phyloP scores from a whole-genome alignment of 169 alveolate species.

The Plasmodium knowlesi region DNA sequence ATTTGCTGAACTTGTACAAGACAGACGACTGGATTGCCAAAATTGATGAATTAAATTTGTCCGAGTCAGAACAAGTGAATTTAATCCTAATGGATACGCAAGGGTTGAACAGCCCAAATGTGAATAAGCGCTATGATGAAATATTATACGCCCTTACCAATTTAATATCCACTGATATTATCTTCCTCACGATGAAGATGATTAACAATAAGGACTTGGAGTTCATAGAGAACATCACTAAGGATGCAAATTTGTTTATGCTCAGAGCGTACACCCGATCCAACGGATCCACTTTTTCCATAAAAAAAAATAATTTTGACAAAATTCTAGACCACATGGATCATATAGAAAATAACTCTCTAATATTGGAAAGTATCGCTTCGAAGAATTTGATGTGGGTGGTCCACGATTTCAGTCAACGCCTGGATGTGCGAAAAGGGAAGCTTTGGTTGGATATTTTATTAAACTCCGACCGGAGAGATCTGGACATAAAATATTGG shows the following conservation, averaged over 20 bases:
- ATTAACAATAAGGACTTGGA: slow-evolving; percentile 78
- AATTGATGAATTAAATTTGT: slow-evolving; percentile 40
- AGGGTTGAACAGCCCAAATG: slow-evolving; percentile 83
- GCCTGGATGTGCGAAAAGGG: slow-evolving; percentile 72
- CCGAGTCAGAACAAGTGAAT: slow-evolving; percentile 75
- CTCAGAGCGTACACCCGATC: slow-evolving; percentile 76
- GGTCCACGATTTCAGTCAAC: slow-evolving; percentile 75
- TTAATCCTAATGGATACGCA: slow-evolving; percentile 83
- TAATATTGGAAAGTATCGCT: slow-evolving; percentile 74
- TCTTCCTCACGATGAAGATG: slow-evolving; percentile 79
- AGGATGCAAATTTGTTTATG: slow-evolving; percentile 75
- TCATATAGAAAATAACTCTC: slow-evolving; percentile 52
- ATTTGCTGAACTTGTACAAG: slow-evolving; percentile 50
- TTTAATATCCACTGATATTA: slow-evolving; percentile 80
- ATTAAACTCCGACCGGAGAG: slow-evolving; percentile 74
- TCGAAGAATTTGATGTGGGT: slow-evolving; percentile 76
- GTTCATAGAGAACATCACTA: slow-evolving; percentile 77
- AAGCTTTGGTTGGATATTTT: slow-evolving; percentile 69
- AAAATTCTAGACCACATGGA: slow-evolving; percentile 48
- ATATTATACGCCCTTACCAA: slow-evolving; percentile 82
- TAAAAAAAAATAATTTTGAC: slow-evolving; percentile 72
- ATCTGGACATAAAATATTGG: slow-evolving; percentile 74
- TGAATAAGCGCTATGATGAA: slow-evolving; percentile 81
- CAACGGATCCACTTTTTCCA: slow-evolving; percentile 75
- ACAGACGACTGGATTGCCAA: slow-evolving; percentile 67